Evolutionary conservation across 768 basidiomycete species (phyloP), one percentile per base, ranked within the genome.

Genomic region (Serendipita sp.): DNA sequence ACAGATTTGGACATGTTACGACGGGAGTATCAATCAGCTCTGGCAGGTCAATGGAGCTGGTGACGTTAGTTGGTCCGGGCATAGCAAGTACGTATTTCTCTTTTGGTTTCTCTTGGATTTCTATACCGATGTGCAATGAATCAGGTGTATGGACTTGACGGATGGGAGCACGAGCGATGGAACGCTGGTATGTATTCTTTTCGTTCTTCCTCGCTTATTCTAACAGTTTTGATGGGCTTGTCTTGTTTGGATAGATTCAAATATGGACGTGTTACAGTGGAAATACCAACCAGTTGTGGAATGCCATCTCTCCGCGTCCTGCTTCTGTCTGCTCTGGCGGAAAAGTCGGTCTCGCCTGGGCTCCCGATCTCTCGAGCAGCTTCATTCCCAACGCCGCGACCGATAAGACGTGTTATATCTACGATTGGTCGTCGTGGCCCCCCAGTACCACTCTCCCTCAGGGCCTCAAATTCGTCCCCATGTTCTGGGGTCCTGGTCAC

Each of bases 1-100:
- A 4, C 56, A 60, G 18, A 60, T 60, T n/a, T 60, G 56, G 56
- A 60, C 56, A 1, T 60, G 56, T 30, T 60, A 60, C 37, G 56
- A 60, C 2, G 56, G 56, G 18, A 60, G 32, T 32, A 10, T 4
- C 4, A 60, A 60, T 32, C 56, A 60, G 28, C 18, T 30, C 28
- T 60, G 56, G 56, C 11, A n/a, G 28, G 56, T 60, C 16, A 51
- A 51, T 32, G 56, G 56, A 2, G 56, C n/a, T 60, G 37, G 11
- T 3, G 28, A 8, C 4, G 2, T 60, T n/a, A 24, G 10, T 28
- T 60, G 56, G 56, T 10, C 56, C 8, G 10, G 10, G 0, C 56
- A 60, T 38, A 60, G 32, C 30, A 60, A 60, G 56, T 53, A 24
- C 24, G 24, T 24, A 24, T 13, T 46, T 13, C 1, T 18, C 45